A percentile compares a stretch with the other conserved stretches of the same genome.
Conservation (phyloP, 179 eudicot species). For the Spergularia azorica region DNA sequence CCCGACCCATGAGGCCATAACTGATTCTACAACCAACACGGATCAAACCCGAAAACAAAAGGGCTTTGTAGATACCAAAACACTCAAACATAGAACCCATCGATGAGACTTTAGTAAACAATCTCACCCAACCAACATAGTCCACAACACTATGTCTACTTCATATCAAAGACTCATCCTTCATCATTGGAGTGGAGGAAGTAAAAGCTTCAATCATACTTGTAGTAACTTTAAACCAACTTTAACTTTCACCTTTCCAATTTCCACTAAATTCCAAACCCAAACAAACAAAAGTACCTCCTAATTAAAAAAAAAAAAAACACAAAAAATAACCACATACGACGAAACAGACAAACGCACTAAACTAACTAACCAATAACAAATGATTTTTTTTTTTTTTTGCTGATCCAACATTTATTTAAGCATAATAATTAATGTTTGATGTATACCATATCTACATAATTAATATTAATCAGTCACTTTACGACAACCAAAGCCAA, state of each 20-base stretch:
- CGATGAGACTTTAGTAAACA: not conserved
- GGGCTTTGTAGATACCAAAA: too few species aligned
- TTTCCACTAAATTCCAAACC: not conserved
- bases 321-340: not conserved
- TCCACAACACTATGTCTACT: too few species aligned
- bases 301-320: not conserved
- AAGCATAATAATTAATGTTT: too few species aligned
- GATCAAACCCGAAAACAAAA: too few species aligned
- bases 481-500: not conserved
- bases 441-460: too few species aligned
- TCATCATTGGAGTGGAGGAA: not conserved
- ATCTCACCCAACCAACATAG: not conserved
- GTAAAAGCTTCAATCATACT: constrained; percentile 4
- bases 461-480: too few species aligned
- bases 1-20: too few species aligned
- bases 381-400: not conserved
- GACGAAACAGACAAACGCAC: not conserved
- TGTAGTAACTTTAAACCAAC: not conserved
- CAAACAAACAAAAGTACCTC: not conserved
- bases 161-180: not conserved
- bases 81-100: too few species aligned
- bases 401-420: too few species aligned
- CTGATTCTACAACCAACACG: too few species aligned
- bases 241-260: constrained; percentile 3
- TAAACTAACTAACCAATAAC: not conserved